These are phyloP conservation scores for Fraxinus platypoda DNA, from an alignment of 305 asterid species.

Conservation along the genomic window DNA sequence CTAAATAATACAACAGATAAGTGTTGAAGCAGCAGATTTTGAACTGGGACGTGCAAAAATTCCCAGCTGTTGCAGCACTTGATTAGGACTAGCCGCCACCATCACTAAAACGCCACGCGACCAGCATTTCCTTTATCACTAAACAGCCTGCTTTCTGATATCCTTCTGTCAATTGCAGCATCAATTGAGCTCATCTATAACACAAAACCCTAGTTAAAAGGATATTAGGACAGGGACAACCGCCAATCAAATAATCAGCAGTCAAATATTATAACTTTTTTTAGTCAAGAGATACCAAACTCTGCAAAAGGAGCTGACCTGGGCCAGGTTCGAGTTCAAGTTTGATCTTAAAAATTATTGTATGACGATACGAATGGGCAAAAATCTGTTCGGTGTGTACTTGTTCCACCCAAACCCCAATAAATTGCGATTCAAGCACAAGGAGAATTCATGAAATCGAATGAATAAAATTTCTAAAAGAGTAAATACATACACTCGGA, in stretches of 20 bases:
- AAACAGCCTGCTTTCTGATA: conserved; percentile 86
- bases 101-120: conserved; percentile 72
- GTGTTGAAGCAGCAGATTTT: conserved; percentile 9
- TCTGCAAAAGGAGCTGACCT: conserved; percentile 83
- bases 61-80: conserved; percentile 20
- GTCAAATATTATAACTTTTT: conserved; percentile 32
- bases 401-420: conserved; percentile 54
- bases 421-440: conserved; percentile 42
- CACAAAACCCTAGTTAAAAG: conserved; percentile 16
- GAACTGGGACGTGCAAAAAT: not conserved
- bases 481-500: conserved; percentile 53
- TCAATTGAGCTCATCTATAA: conserved; percentile 97
- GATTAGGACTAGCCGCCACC: conserved; percentile 12
- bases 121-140: conserved; percentile 42
- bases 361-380: conserved; percentile 54
- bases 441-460: conserved; percentile 28
- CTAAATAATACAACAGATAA: conserved; percentile 39
- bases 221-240: conserved; percentile 29
- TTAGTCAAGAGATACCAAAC: conserved; percentile 44
- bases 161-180: conserved; percentile 96
- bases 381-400: conserved; percentile 46
- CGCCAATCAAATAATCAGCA: conserved; percentile 31
- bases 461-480: conserved; percentile 33
- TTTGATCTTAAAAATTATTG: conserved; percentile 56
- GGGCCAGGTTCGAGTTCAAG: conserved; percentile 71